Conservation (phyloP, 768 basidiomycete species). For the Macrolepiota albuminosa region DNA sequence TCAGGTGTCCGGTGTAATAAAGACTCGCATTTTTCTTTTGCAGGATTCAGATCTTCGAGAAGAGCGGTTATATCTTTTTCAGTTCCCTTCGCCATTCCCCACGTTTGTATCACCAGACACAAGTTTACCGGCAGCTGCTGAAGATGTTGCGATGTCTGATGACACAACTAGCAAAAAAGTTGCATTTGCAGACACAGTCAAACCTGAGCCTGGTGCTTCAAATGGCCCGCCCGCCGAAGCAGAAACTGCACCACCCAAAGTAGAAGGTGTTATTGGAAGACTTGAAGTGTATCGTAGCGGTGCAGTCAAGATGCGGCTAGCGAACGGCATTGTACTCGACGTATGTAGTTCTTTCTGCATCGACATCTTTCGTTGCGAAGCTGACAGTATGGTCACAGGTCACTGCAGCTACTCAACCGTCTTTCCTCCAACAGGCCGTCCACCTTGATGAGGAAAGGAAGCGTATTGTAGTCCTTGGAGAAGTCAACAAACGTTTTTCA, state of each 20-base stretch:
- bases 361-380: not conserved
- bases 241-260: conserved; percentile 21
- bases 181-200: conserved; percentile 61
- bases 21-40: not conserved
- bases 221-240: conserved; percentile 21
- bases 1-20: not conserved
- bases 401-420: conserved; percentile 74
- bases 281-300: conserved; percentile 86
- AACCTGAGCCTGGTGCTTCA: conserved; percentile 32
- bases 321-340: conserved; percentile 78
- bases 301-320: conserved; percentile 79
- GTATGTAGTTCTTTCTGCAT: conserved; percentile 38
- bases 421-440: conserved; percentile 86
- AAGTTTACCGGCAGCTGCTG: conserved; percentile 22
- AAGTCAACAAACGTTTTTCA: conserved; percentile 80
- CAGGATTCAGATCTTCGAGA: conserved; percentile 46
- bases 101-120: conserved; percentile 45
- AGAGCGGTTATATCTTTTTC: conserved; percentile 81
- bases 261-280: conserved; percentile 80
- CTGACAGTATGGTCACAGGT: conserved; percentile 43
- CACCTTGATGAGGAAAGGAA: conserved; percentile 59
- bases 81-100: conserved; percentile 86
- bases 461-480: conserved; percentile 70
- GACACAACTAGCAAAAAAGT: conserved; percentile 42
- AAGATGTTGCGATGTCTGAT: conserved; percentile 29